A percentile compares a stretch with the other conserved stretches of the same genome.
Conservation (phyloP, 73 alveolate genomes). For the Paramecium pentaurelia region DNA sequence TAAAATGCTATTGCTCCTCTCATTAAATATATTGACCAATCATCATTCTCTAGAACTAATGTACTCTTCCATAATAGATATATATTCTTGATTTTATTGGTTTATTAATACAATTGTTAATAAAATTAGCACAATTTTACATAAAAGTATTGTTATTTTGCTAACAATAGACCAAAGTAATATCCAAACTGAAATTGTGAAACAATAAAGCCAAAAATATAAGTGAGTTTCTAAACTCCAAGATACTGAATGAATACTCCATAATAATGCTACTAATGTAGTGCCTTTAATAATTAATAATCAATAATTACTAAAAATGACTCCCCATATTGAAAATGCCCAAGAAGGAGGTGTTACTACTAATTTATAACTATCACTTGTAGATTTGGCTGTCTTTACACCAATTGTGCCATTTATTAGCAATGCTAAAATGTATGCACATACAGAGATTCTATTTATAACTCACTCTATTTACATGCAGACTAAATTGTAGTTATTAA, state of each 20-base stretch:
- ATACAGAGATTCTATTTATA: neutral
- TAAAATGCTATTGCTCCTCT: neutral
- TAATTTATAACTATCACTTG: neutral
- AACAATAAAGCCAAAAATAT: neutral
- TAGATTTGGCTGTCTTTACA: neutral
- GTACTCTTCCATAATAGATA: neutral
- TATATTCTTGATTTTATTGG: neutral
- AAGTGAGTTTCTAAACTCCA: constrained; percentile 25
- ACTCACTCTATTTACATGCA: neutral
- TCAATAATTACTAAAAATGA: neutral
- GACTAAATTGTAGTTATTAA: neutral
- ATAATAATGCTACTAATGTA: constrained; percentile 17
- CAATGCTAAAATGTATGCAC: neutral
- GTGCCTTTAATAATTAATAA: neutral
- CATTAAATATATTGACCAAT: neutral
- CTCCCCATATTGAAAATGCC: constrained; percentile 48
- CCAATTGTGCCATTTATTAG: constrained; percentile 13
- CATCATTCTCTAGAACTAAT: neutral
- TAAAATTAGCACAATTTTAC: neutral
- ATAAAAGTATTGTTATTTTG: neutral
- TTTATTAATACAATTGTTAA: neutral
- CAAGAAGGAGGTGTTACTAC: constrained; percentile 28
- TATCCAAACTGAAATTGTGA: neutral
- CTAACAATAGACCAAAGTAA: neutral
- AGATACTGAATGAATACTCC: neutral